phyloP scores from a whole-genome alignment of 805 yeast species.

The Suhomyces xylopsoci region DNA sequence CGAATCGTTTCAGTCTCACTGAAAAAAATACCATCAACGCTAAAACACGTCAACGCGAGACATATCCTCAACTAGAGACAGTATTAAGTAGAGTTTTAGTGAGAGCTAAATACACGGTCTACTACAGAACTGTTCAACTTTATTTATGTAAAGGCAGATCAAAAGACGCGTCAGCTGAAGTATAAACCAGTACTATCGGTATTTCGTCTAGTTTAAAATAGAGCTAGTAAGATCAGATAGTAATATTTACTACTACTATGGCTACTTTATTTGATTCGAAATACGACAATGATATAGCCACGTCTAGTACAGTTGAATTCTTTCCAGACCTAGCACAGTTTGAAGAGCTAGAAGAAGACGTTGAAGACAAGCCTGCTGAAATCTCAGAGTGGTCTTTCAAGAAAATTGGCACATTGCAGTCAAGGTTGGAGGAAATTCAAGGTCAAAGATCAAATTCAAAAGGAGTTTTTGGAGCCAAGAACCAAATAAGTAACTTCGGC shows the following conservation, averaged over 20 bases:
- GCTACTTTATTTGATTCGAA: slow-evolving; percentile 7
- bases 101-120: background rate
- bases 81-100: background rate
- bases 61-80: background rate
- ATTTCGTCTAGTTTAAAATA: background rate
- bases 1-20: background rate
- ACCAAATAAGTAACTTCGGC: background rate
- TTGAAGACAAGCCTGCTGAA: background rate
- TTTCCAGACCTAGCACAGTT: slow-evolving; percentile 25
- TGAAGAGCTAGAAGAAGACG: slow-evolving; percentile 11
- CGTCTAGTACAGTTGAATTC: slow-evolving; percentile 13
- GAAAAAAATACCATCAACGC: background rate
- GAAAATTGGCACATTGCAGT: slow-evolving; percentile 48
- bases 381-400: slow-evolving; percentile 47
- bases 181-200: background rate
- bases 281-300: slow-evolving; percentile 5
- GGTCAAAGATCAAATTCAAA: slow-evolving; percentile 12
- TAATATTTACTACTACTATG: background rate
- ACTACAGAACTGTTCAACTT: background rate
- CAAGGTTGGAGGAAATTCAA: slow-evolving; percentile 40
- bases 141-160: background rate
- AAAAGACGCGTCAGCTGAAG: background rate
- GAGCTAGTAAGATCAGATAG: background rate
- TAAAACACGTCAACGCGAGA: background rate
- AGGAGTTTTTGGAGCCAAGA: slow-evolving; percentile 1